These are phyloP conservation scores for Grammothele lineata DNA, from an alignment of 768 basidiomycete genomes.

Conservation along the genomic window DNA sequence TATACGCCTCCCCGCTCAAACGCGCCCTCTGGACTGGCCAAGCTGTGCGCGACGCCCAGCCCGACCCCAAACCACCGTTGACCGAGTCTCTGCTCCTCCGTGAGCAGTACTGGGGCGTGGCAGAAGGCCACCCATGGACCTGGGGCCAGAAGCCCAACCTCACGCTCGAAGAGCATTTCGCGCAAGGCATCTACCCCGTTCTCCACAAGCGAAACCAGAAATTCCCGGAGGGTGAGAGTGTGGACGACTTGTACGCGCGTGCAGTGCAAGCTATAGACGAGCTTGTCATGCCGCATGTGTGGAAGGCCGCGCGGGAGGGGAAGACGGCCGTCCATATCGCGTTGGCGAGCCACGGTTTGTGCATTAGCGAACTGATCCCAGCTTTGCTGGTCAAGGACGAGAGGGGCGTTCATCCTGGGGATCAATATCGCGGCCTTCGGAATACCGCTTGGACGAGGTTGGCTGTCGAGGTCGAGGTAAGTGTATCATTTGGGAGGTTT, in stretches of 20 bases:
- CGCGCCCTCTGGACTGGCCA: conserved; percentile 62
- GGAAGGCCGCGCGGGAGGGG: conserved; percentile 36
- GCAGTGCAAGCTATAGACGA: conserved; percentile 49
- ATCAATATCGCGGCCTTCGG: conserved; percentile 45
- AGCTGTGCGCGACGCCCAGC: conserved; percentile 47
- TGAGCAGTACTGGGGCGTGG: conserved; percentile 68
- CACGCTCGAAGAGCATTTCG: conserved; percentile 42
- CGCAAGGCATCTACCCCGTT: conserved; percentile 49
- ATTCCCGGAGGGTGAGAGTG: conserved; percentile 72
- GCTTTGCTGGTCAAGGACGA: conserved; percentile 43
- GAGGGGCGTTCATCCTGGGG: conserved; percentile 27
- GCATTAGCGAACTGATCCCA: conserved; percentile 50
- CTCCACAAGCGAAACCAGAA: conserved; percentile 40
- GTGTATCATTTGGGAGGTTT: background rate
- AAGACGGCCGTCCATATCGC: conserved; percentile 48
- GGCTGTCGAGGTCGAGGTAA: conserved; percentile 44
- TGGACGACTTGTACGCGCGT: conserved; percentile 55
- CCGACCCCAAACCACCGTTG: conserved; percentile 42
- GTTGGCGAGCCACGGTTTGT: conserved; percentile 72
- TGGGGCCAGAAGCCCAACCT: conserved; percentile 19
- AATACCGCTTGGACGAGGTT: conserved; percentile 73
- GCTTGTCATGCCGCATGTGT: conserved; percentile 53
- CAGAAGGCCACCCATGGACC: conserved; percentile 58
- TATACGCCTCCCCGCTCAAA: conserved; percentile 64
- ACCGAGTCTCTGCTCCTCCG: conserved; percentile 48